Evolutionary conservation across 306 rosid species (phyloP).

Genomic region (Medicago ruthenica): DNA sequence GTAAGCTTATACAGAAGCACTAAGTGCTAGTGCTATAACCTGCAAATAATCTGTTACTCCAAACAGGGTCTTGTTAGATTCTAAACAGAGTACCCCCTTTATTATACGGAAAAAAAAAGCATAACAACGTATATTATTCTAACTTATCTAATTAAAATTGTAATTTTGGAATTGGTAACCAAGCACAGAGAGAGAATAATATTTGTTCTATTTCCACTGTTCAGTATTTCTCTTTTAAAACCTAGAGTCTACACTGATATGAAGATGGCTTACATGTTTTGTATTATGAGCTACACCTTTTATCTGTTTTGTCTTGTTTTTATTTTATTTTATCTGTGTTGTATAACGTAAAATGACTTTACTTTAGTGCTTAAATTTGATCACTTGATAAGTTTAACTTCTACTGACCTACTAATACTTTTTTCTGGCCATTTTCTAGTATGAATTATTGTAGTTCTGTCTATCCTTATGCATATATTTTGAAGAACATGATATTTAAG

Average conservation of each 20-base stretch:
- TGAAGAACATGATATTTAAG: not conserved
- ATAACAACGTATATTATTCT: not conserved
- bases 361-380: not conserved
- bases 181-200: not conserved
- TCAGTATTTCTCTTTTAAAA: too few species aligned
- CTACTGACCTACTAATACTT: not conserved
- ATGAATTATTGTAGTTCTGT: not conserved
- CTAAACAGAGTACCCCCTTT: not conserved
- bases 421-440: conserved; percentile 18
- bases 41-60: too few species aligned
- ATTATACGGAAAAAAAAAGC: not conserved
- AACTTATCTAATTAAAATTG: not conserved
- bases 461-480: not conserved
- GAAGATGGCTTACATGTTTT: too few species aligned
- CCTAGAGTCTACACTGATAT: too few species aligned
- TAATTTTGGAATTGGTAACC: not conserved
- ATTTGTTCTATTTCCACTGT: not conserved
- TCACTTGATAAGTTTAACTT: not conserved
- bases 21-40: too few species aligned
- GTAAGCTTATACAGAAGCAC: too few species aligned
- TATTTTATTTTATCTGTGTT: not conserved
- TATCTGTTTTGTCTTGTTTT: not conserved
- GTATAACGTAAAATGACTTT: not conserved
- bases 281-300: not conserved
- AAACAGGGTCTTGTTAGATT: too few species aligned